These are phyloP conservation scores for Aspergillus nanangensis DNA, from an alignment of 495 filamentous ascomycete species.

Conservation along the genomic window DNA sequence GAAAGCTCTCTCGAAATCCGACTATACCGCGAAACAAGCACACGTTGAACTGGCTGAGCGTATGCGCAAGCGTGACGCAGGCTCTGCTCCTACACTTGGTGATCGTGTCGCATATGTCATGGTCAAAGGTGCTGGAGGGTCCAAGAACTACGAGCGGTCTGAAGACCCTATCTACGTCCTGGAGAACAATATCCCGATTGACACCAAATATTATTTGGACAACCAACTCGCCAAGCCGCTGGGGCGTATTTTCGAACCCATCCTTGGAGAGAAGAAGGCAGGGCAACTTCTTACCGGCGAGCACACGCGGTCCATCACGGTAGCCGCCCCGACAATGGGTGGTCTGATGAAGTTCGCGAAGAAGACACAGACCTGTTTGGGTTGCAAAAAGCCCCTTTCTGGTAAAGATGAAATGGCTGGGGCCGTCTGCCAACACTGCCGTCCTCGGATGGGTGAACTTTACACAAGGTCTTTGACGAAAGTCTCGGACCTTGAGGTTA, in stretches of 20 bases:
- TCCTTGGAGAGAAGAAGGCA: constrained; percentile 87
- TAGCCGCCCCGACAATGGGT: constrained; percentile 83
- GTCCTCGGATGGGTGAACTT: constrained; percentile 80
- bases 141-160: constrained; percentile 91
- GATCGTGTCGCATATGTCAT: constrained; percentile 99
- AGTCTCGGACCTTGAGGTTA: constrained; percentile 84
- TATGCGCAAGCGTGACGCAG: constrained; percentile 94
- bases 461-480: constrained; percentile 88
- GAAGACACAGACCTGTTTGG: constrained; percentile 96
- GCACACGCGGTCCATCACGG: constrained; percentile 87
- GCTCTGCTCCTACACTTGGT: constrained; percentile 89
- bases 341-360: constrained; percentile 98
- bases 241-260: constrained; percentile 94
- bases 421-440: constrained; percentile 83
- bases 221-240: constrained; percentile 96
- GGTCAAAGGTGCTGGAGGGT: constrained; percentile 80
- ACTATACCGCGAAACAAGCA: constrained; percentile 86
- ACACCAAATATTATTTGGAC: constrained; percentile 98
- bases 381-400: constrained; percentile 91
- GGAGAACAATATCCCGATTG: constrained; percentile 95
- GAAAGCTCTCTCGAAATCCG: constrained; percentile 82
- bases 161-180: constrained; percentile 97
- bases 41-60: constrained; percentile 91
- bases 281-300: constrained; percentile 78
- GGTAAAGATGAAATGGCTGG: constrained; percentile 74